These are phyloP conservation scores for Kickxella alabastrina DNA, from an alignment of 192 early-diverging fungal genomes.

Conservation along the genomic window DNA sequence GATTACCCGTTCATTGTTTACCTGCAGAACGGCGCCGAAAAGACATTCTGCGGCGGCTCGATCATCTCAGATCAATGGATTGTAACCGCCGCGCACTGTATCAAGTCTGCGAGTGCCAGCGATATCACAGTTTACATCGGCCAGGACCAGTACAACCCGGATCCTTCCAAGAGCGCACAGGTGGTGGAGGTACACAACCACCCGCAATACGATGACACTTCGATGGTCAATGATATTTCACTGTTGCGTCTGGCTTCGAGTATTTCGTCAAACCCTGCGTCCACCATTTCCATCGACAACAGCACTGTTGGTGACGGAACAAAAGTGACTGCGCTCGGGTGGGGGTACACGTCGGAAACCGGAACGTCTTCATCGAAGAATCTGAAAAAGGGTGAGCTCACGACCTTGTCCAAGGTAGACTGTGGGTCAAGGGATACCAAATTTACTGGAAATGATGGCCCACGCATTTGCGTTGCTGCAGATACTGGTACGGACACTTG, in stretches of 20 bases:
- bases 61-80: conserved; percentile 48
- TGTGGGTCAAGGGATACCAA: conserved; percentile 40
- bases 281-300: conserved; percentile 23
- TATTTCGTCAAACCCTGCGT: conserved; percentile 11
- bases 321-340: conserved; percentile 42
- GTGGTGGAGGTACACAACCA: conserved; percentile 34
- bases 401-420: conserved; percentile 22
- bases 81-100: conserved; percentile 54
- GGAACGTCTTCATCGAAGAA: conserved; percentile 24
- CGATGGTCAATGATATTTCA: conserved; percentile 52
- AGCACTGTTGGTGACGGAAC: conserved; percentile 32
- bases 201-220: conserved; percentile 48
- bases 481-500: conserved; percentile 43
- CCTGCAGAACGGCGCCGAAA: conserved; percentile 26
- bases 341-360: conserved; percentile 38
- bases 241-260: conserved; percentile 26
- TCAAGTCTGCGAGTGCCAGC: conserved; percentile 18
- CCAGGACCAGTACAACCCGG: conserved; percentile 23
- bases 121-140: conserved; percentile 40
- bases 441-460: conserved; percentile 43
- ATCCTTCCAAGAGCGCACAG: conserved; percentile 20
- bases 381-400: conserved; percentile 34
- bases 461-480: conserved; percentile 41
- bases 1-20: conserved; percentile 50
- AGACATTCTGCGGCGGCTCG: conserved; percentile 47